A percentile compares a stretch with the other conserved stretches of the same genome.
phyloP scores from a whole-genome alignment of 2,329 filamentous ascomycete genomes.

The Ascochyta clinopodiicola region DNA sequence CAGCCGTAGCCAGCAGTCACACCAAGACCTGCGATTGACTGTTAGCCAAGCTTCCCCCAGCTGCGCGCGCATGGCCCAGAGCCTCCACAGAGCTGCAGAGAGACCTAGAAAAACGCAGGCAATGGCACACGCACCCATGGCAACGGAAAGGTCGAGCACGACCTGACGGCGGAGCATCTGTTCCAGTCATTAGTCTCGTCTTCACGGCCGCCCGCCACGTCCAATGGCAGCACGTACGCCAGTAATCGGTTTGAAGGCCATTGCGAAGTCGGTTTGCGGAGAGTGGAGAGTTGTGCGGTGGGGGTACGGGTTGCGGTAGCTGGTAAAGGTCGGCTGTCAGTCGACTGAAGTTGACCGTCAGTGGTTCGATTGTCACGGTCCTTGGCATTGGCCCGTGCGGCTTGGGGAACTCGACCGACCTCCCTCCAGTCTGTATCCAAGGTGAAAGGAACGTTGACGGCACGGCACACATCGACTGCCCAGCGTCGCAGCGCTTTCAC shows the following conservation, averaged over 20 bases:
- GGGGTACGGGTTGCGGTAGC: conserved; percentile 36
- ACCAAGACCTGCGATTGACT: conserved; percentile 61
- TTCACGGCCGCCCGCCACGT: conserved; percentile 18
- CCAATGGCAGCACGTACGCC: conserved; percentile 55
- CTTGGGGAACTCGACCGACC: conserved; percentile 24
- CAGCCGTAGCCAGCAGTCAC: conserved; percentile 68
- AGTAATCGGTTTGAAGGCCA: conserved; percentile 59
- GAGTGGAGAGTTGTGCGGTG: conserved; percentile 40
- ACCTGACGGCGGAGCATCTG: conserved; percentile 71
- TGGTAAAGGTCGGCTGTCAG: conserved; percentile 34
- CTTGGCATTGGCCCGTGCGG: conserved; percentile 24
- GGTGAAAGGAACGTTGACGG: conserved; percentile 24
- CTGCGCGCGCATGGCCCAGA: conserved; percentile 9
- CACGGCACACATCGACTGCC: conserved; percentile 11
- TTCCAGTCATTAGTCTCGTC: conserved; percentile 35
- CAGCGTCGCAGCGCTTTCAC: conserved; percentile 13
- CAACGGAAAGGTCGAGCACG: conserved; percentile 71
- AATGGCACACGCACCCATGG: conserved; percentile 62
- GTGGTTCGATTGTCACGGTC: conserved; percentile 21
- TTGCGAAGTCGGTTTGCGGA: conserved; percentile 35
- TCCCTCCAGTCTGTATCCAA: conserved; percentile 11
- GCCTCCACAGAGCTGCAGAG: conserved; percentile 5
- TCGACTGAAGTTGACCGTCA: conserved; percentile 34
- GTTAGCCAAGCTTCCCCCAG: conserved; percentile 32
- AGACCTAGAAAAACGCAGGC: neutral